Percentiles rank a stretch among this genome's conserved stretches.
These are phyloP conservation scores for Xylariaceae sp. DNA, from an alignment of 2,329 filamentous ascomycete species.

Conservation along the genomic window DNA sequence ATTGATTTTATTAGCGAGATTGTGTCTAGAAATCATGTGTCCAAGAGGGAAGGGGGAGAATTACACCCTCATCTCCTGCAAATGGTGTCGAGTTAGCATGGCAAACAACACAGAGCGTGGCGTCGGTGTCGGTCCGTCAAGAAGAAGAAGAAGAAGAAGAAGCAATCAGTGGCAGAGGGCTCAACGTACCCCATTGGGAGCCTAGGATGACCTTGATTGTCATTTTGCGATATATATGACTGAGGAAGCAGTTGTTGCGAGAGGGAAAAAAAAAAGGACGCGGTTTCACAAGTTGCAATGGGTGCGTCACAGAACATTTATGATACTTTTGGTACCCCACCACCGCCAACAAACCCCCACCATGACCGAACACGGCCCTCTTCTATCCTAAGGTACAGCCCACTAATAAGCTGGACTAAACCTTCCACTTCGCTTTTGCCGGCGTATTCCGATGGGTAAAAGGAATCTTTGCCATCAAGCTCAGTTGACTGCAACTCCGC, in stretches of 20 bases:
- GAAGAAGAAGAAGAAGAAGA: not conserved
- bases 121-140: not conserved
- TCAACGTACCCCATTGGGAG: constrained; percentile 4
- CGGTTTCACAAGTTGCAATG: too few relatives aligned
- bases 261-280: not conserved
- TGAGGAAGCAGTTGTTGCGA: not conserved
- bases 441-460: too few relatives aligned
- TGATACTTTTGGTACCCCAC: too few relatives aligned
- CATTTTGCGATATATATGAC: not conserved
- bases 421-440: too few relatives aligned
- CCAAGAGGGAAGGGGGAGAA: not conserved
- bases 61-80: constrained; percentile 3
- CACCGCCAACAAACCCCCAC: too few relatives aligned
- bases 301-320: too few relatives aligned
- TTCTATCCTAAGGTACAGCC: too few relatives aligned
- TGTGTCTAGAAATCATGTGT: not conserved
- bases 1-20: not conserved
- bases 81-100: not conserved
- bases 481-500: too few relatives aligned
- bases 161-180: not conserved
- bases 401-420: too few relatives aligned
- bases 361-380: too few relatives aligned
- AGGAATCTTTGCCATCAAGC: too few relatives aligned
- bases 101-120: not conserved
- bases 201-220: constrained; percentile 4